Conservation (phyloP, 1,284 basidiomycete species). For the Cryptococcus floricola region DNA sequence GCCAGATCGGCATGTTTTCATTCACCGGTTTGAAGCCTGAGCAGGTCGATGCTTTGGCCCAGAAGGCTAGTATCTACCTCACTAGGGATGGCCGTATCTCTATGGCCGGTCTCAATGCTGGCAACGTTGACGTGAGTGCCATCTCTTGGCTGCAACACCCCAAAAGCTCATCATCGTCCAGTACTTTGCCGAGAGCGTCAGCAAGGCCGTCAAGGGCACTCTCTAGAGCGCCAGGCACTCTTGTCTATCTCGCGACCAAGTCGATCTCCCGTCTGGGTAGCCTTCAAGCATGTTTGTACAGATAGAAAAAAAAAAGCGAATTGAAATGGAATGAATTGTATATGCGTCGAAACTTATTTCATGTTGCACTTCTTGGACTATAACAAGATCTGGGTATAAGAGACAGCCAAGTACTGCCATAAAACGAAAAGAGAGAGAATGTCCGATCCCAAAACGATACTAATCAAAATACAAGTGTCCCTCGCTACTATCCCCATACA, state of each 20-base stretch:
- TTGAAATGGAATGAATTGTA: not conserved
- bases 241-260: not conserved
- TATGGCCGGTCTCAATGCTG: conserved; percentile 87
- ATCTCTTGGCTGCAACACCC: not conserved
- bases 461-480: not conserved
- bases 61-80: conserved; percentile 88
- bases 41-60: conserved; percentile 81
- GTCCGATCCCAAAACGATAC: too few species aligned
- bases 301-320: not conserved
- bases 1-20: conserved; percentile 74
- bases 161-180: not conserved
- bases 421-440: not conserved
- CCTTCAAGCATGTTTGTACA: not conserved
- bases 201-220: conserved; percentile 74
- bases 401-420: too few species aligned
- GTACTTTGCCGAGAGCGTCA: conserved; percentile 82
- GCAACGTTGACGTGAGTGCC: conserved; percentile 47
- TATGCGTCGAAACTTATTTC: too few species aligned
- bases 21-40: conserved; percentile 70
- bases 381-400: too few species aligned
- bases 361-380: too few species aligned
- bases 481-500: not conserved
- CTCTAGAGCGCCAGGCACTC: conserved; percentile 52
- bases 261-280: too few species aligned
- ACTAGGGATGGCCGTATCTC: conserved; percentile 73